Evolutionary conservation across 257 asterid species (phyloP).

Genomic region (Jaltomata sinuosa): DNA sequence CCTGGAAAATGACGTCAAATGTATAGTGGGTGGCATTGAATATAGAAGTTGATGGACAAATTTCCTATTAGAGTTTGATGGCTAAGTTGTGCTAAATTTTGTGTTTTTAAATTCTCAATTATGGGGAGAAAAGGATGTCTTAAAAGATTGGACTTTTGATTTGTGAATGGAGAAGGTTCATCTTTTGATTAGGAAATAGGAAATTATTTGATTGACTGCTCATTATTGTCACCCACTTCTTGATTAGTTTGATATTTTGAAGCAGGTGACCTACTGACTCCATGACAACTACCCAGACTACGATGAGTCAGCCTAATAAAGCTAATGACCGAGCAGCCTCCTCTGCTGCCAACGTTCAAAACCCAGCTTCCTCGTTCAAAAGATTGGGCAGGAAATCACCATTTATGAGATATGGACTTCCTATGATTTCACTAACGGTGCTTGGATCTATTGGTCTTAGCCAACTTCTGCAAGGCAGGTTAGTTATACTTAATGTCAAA

Average conservation of each 20-base stretch:
- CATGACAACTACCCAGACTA: conserved; percentile 18
- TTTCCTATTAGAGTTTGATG: background rate
- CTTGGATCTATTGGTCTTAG: conserved; percentile 90
- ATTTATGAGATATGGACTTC: conserved; percentile 81
- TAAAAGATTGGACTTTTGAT: background rate
- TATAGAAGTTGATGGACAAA: background rate
- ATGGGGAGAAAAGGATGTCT: background rate
- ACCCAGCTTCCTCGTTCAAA: conserved; percentile 37
- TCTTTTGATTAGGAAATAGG: background rate
- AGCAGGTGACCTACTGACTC: conserved; percentile 4
- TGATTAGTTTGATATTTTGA: conserved; percentile 3
- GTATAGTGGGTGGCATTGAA: background rate
- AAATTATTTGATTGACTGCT: background rate
- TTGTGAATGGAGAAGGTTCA: background rate
- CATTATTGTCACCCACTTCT: background rate
- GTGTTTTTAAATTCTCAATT: background rate
- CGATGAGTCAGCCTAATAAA: conserved; percentile 23
- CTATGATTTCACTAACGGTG: conserved; percentile 89
- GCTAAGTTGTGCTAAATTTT: background rate
- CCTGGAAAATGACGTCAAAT: background rate
- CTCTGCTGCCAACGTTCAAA: conserved; percentile 17
- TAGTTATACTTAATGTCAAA: conserved; percentile 12
- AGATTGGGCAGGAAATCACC: conserved; percentile 85
- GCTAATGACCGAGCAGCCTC: conserved; percentile 16
- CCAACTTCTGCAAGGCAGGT: conserved; percentile 95